Conservation (phyloP, 2,329 filamentous ascomycete genomes). For the Rutstroemia sp. region DNA sequence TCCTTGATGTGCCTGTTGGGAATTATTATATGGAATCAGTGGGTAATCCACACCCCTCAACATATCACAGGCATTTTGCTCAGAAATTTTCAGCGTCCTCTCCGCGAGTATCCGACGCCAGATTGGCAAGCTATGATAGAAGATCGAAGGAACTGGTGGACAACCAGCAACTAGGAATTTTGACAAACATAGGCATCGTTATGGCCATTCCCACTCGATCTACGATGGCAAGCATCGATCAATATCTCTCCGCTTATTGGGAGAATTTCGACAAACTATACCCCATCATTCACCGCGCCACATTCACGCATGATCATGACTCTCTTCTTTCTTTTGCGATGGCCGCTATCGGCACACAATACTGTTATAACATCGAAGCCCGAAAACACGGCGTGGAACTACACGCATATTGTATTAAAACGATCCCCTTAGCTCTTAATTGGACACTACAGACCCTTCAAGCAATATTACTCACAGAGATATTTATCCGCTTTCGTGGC, state of each 20-base stretch:
- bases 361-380: slow-evolving; percentile 22
- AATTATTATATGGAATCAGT: slow-evolving; percentile 28
- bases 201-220: slow-evolving; percentile 11
- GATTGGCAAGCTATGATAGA: slow-evolving; percentile 22
- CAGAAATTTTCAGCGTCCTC: slow-evolving; percentile 26
- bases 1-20: slow-evolving; percentile 24
- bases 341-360: slow-evolving; percentile 28
- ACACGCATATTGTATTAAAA: slow-evolving; percentile 23
- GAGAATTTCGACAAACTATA: slow-evolving; percentile 22
- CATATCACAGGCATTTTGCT: slow-evolving; percentile 26
- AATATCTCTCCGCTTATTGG: slow-evolving; percentile 26
- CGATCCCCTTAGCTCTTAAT: slow-evolving; percentile 19
- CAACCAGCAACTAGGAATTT: slow-evolving; percentile 15
- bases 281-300: slow-evolving; percentile 25
- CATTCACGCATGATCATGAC: slow-evolving; percentile 18
- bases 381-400: slow-evolving; percentile 23
- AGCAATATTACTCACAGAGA: slow-evolving; percentile 28
- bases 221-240: slow-evolving; percentile 17
- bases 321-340: slow-evolving; percentile 23
- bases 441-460: slow-evolving; percentile 26
- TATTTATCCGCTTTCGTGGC: slow-evolving; percentile 27
- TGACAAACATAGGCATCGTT: slow-evolving; percentile 10
- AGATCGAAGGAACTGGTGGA: slow-evolving; percentile 19
- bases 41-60: slow-evolving; percentile 29
- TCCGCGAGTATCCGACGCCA: slow-evolving; percentile 21